Evolutionary conservation across 1,284 basidiomycete genomes (phyloP).

Genomic region (Sporisorium iseilematis-ciliati): DNA sequence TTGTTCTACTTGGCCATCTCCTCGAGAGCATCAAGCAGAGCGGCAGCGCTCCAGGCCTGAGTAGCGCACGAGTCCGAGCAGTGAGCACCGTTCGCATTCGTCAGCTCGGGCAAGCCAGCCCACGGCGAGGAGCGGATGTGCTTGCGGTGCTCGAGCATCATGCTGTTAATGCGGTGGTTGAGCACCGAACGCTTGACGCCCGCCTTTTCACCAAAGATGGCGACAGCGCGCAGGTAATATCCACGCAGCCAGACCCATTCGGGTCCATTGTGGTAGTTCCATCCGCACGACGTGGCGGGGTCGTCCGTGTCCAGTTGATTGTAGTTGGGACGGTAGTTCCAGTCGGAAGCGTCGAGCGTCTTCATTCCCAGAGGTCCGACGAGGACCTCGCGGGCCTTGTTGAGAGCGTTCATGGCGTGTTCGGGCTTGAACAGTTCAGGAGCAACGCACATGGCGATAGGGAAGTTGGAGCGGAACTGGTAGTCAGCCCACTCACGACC

Average conservation of each 20-base stretch:
- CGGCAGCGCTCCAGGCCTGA: slow-evolving; percentile 64
- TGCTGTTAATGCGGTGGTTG: slow-evolving; percentile 50
- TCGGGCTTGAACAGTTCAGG: slow-evolving; percentile 90
- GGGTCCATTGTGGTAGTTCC: slow-evolving; percentile 75
- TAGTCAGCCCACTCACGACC: slow-evolving; percentile 90
- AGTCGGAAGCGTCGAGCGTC: slow-evolving; percentile 62
- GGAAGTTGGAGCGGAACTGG: slow-evolving; percentile 83
- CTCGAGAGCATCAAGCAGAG: slow-evolving; percentile 59
- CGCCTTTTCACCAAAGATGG: slow-evolving; percentile 70
- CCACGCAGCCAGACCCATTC: slow-evolving; percentile 96
- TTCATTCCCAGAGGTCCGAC: slow-evolving; percentile 62
- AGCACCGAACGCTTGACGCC: slow-evolving; percentile 44
- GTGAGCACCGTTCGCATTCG: slow-evolving; percentile 56
- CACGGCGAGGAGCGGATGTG: slow-evolving; percentile 56
- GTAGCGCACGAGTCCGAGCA: slow-evolving; percentile 64
- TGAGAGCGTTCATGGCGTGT: slow-evolving; percentile 78
- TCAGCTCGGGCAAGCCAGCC: slow-evolving; percentile 66
- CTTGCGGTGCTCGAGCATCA: slow-evolving; percentile 55
- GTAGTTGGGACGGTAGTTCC: slow-evolving; percentile 64
- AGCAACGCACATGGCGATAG: slow-evolving; percentile 94
- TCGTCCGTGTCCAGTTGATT: slow-evolving; percentile 60
- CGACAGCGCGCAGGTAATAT: slow-evolving; percentile 91
- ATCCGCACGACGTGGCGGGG: slow-evolving; percentile 52
- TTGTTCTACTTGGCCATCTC: slow-evolving; percentile 48
- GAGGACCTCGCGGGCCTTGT: slow-evolving; percentile 55